Percentiles rank a stretch among this genome's conserved stretches.
Evolutionary conservation across 305 asterid species (phyloP).

Genomic region (Andrographis paniculata): DNA sequence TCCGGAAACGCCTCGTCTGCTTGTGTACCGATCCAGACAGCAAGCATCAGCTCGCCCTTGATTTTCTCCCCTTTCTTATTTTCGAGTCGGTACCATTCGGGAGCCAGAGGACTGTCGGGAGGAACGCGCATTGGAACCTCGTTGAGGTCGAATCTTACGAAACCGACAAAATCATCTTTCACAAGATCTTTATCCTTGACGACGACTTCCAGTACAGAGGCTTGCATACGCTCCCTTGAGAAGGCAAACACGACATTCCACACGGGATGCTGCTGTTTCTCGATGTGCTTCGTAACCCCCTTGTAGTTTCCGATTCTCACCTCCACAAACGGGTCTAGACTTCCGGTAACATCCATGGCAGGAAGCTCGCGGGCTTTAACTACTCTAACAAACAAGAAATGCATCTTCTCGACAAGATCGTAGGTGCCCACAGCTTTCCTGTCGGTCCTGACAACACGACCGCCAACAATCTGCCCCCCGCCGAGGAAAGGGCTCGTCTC

Average conservation of each 20-base stretch:
- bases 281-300: constrained; percentile 68
- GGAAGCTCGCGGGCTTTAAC: constrained; percentile 85
- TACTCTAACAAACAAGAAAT: constrained; percentile 68
- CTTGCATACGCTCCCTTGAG: constrained; percentile 70
- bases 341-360: constrained; percentile 70
- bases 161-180: constrained; percentile 69
- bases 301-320: constrained; percentile 62
- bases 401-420: constrained; percentile 80
- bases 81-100: constrained; percentile 74
- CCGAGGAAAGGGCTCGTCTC: constrained; percentile 81
- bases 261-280: constrained; percentile 58
- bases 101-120: constrained; percentile 88
- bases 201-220: constrained; percentile 64
- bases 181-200: constrained; percentile 74
- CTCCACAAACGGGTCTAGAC: constrained; percentile 72
- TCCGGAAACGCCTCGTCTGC: constrained; percentile 84
- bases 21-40: constrained; percentile 88
- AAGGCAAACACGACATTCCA: constrained; percentile 80
- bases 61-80: constrained; percentile 69
- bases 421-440: constrained; percentile 43
- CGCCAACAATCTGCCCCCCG: constrained; percentile 69
- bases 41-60: constrained; percentile 77
- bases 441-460: constrained; percentile 54
- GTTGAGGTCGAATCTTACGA: constrained; percentile 51
- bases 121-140: constrained; percentile 81